A percentile compares a stretch with the other conserved stretches of the same genome.
Conservation (phyloP, 768 basidiomycete species). For the Pleurotus citrinopileatus region DNA sequence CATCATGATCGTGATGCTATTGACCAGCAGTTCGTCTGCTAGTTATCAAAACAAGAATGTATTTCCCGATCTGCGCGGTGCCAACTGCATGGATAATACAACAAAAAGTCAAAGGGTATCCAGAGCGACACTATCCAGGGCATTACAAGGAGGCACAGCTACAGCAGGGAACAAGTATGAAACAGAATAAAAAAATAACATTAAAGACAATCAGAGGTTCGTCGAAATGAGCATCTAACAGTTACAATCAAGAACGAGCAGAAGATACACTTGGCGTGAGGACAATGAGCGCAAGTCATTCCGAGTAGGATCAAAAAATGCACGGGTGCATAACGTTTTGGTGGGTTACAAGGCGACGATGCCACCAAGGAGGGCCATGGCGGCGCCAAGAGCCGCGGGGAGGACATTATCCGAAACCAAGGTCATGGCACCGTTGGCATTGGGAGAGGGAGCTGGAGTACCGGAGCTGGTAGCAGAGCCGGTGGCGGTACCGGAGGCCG, state of each 20-base stretch:
- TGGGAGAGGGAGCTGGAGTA: slow-evolving; percentile 3
- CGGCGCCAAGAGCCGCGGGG: slow-evolving; percentile 1
- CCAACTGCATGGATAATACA: slow-evolving; percentile 1
- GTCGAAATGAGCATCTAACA: no score
- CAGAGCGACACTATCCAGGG: not conserved
- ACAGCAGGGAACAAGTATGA: not conserved
- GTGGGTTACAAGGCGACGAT: not conserved
- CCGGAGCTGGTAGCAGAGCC: not conserved
- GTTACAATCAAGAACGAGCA: not conserved
- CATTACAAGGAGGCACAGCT: not conserved
- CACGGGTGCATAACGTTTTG: not conserved
- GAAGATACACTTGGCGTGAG: no score
- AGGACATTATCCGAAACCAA: not conserved
- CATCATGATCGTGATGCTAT: not conserved
- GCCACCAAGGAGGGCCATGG: slow-evolving; percentile 6
- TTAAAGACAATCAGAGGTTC: not conserved
- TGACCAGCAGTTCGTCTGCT: not conserved
- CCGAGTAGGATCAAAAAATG: not conserved
- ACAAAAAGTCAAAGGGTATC: not conserved
- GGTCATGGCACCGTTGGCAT: not conserved
- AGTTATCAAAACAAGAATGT: not conserved
- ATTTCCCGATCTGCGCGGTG: not conserved
- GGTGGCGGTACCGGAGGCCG: slow-evolving; percentile 1
- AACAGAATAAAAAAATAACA: not conserved
- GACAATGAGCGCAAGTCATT: no score